Base-by-base conservation (phyloP, 2,329 filamentous ascomycete species). In the Triangularia verruculosa region DNA sequence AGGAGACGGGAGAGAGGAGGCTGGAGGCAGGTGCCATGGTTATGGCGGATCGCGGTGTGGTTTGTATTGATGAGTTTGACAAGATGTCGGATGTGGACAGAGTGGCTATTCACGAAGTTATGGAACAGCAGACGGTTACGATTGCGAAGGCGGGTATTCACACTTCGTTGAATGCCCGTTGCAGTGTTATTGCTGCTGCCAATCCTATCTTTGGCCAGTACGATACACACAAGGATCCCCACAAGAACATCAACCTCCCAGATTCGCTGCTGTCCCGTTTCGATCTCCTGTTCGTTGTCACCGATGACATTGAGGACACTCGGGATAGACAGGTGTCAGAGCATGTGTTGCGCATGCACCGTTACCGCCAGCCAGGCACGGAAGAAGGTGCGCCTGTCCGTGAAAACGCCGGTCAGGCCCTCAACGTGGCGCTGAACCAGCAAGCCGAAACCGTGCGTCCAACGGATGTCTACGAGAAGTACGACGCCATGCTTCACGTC, bases 51-150 rank as follows among this genome's bases (percentile, higher is more conserved):
- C 90, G 95, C 67, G 95, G 95, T 70, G 94, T 99, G 11, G 95
- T 99, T 32, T 99, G 95, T 80, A 99, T 99, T 69, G 95, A 99
- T 75, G 95, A 99, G 74, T 99, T 99, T 70, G 95, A 99, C 81
- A 99, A 99, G 78, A 99, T 99, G 95, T 97, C 93, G 63, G 95
- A 99, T 74, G 89, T 98, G 63, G 95, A 99, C 77, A 88, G 95
- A 74, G 95, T 99, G 3, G 95, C 95, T 55, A 99, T 99, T 71
- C 95, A 99, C 85, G 95, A 99, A 91, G 95, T 99, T 69, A 99
- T 99, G 95, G 95, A 99, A 79, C 95, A 99, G 79, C 95, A 99
- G 78, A 99, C 95, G 0, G 95, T 99, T 65, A 99, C 95, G 13
- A 99, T 99, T 72, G 95, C 95, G 59, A 99, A 99, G 79, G 95